Conservation (phyloP, 768 basidiomycete species). For the Paxillus rubicundulus region DNA sequence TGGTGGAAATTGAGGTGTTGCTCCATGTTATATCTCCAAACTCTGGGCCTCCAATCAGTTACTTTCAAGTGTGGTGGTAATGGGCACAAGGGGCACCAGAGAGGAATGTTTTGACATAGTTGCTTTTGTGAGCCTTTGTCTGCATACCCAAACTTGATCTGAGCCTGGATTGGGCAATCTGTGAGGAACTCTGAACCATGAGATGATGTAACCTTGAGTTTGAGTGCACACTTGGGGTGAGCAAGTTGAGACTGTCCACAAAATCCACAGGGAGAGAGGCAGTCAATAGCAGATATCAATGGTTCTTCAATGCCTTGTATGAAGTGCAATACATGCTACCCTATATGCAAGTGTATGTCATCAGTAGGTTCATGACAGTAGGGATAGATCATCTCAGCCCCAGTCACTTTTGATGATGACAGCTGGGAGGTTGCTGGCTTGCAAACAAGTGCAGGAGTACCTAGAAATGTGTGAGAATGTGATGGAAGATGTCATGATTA, state of each 20-base stretch:
- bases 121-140: background rate
- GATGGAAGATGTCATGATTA: too few species aligned
- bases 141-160: background rate
- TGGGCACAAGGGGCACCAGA: background rate
- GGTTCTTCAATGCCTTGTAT: too few species aligned
- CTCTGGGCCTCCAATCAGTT: background rate
- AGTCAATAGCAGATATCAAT: too few species aligned
- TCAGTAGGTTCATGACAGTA: too few species aligned
- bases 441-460: too few species aligned
- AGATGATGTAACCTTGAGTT: background rate
- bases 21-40: background rate
- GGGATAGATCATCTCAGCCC: too few species aligned
- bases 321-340: too few species aligned
- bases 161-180: background rate
- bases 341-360: too few species aligned
- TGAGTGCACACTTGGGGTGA: background rate
- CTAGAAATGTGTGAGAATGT: too few species aligned
- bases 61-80: background rate
- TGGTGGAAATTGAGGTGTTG: background rate
- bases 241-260: background rate
- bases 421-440: too few species aligned
- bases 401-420: too few species aligned
- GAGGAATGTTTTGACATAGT: background rate
- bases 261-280: background rate
- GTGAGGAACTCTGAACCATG: background rate